phyloP scores from a whole-genome alignment of 495 filamentous ascomycete species.

The Penicillium bialowiezense region DNA sequence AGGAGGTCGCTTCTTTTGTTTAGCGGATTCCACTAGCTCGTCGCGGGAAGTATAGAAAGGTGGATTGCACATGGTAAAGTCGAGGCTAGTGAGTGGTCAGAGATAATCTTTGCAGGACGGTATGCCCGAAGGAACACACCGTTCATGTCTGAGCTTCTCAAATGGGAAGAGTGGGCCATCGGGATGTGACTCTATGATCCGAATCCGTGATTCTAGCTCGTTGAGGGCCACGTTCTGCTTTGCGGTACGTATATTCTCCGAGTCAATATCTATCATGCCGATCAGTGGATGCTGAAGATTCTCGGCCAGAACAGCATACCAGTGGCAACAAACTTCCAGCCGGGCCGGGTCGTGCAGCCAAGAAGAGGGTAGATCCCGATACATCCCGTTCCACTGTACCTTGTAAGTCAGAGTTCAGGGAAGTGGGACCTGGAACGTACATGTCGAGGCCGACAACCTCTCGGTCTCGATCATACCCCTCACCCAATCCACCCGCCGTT shows the following conservation, averaged over 20 bases:
- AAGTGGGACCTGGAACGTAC: constrained; percentile 24
- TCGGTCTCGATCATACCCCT: constrained; percentile 54
- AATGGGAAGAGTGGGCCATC: constrained; percentile 58
- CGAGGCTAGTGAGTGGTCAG: constrained; percentile 46
- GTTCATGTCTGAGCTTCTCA: constrained; percentile 45
- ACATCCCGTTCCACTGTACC: constrained; percentile 72
- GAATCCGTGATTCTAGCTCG: constrained; percentile 61
- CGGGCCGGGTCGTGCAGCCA: constrained; percentile 61
- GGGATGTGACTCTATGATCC: constrained; percentile 51
- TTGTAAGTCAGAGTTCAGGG: constrained; percentile 6
- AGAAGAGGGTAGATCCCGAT: constrained; percentile 89
- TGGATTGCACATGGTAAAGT: constrained; percentile 94
- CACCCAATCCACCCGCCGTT: constrained; percentile 50
- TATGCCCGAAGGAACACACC: constrained; percentile 23
- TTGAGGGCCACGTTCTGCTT: constrained; percentile 63
- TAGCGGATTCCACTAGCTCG: constrained; percentile 64
- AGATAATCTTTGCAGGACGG: not conserved
- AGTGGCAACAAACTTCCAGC: constrained; percentile 73
- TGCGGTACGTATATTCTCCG: constrained; percentile 63
- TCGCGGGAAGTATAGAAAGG: constrained; percentile 79
- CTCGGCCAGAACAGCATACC: constrained; percentile 34
- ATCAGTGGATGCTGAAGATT: constrained; percentile 9
- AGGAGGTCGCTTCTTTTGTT: constrained; percentile 64
- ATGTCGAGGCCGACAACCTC: constrained; percentile 77
- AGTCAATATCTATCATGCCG: constrained; percentile 65